phyloP scores from a whole-genome alignment of 2,329 filamentous ascomycete genomes.

The Thielaviopsis punctulata region DNA sequence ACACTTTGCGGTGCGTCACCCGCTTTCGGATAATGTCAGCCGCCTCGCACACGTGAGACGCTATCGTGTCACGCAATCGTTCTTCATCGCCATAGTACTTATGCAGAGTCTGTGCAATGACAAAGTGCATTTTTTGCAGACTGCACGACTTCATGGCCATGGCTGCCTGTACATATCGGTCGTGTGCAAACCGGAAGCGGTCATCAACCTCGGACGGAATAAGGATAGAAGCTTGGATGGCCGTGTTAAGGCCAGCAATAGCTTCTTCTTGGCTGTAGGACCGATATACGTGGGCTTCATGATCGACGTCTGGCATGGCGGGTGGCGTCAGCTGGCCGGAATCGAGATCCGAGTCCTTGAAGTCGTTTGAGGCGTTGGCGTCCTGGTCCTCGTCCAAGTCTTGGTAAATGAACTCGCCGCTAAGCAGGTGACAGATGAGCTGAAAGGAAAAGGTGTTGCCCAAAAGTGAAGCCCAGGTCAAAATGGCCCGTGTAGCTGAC shows the following conservation, averaged over 20 bases:
- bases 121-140: constrained; percentile 70
- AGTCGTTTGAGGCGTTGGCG: constrained; percentile 13
- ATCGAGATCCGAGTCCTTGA: background rate
- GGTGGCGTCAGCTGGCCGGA: background rate
- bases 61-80: constrained; percentile 51
- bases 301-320: constrained; percentile 23
- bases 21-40: constrained; percentile 55
- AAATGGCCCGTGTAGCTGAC: constrained; percentile 52
- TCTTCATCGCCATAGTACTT: constrained; percentile 48
- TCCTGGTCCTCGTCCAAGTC: constrained; percentile 35
- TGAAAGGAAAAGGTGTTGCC: constrained; percentile 73
- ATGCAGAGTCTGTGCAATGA: constrained; percentile 66
- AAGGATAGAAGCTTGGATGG: constrained; percentile 65
- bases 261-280: constrained; percentile 47
- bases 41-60: constrained; percentile 66
- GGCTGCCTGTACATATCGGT: constrained; percentile 67
- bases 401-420: constrained; percentile 49
- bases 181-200: constrained; percentile 73
- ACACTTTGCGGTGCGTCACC: constrained; percentile 43
- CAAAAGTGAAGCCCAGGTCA: constrained; percentile 74
- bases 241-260: constrained; percentile 62
- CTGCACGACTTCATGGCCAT: constrained; percentile 52
- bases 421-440: constrained; percentile 59
- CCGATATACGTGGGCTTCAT: constrained; percentile 15
- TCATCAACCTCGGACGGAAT: constrained; percentile 72